phyloP scores from a whole-genome alignment of 2,329 filamentous ascomycete species.

The Coleophoma eucalyptorum region DNA sequence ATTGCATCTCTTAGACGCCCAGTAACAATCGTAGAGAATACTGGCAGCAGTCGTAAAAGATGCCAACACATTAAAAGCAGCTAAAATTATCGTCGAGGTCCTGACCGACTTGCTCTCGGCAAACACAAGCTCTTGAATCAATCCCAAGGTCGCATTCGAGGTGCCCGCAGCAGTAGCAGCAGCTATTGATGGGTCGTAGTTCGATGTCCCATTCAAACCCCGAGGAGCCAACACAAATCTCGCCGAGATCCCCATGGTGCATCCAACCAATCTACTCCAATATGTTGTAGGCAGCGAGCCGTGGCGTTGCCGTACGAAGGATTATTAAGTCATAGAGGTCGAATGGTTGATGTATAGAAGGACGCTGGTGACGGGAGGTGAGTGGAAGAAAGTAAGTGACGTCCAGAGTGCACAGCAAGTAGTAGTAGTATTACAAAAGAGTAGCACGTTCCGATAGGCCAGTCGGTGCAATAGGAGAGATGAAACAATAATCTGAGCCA shows the following conservation, averaged over 20 bases:
- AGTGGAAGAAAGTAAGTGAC: constrained; percentile 7
- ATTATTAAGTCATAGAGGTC: constrained; percentile 27
- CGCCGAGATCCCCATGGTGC: constrained; percentile 15
- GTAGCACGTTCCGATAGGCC: constrained; percentile 20
- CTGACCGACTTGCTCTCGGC: constrained; percentile 47
- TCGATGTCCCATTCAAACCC: constrained; percentile 6
- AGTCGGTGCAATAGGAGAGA: constrained; percentile 20
- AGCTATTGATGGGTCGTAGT: neutral
- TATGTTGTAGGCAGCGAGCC: constrained; percentile 23
- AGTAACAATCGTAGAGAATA: constrained; percentile 49
- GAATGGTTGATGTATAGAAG: constrained; percentile 11
- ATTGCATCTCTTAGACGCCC: constrained; percentile 26
- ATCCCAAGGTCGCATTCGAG: constrained; percentile 10
- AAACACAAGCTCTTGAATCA: constrained; percentile 26
- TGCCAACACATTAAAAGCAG: constrained; percentile 56
- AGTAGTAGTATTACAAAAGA: constrained; percentile 13
- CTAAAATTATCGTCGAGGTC: constrained; percentile 58
- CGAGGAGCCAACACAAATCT: constrained; percentile 19
- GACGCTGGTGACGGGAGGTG: constrained; percentile 7
- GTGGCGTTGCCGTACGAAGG: constrained; percentile 20
- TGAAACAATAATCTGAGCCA: constrained; percentile 28
- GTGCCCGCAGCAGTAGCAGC: neutral
- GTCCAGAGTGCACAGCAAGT: too few species aligned
- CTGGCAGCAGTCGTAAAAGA: constrained; percentile 52
- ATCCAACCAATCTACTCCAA: constrained; percentile 8